A percentile compares a stretch with the other conserved stretches of the same genome.
Conservation (phyloP, 441 rosid species). For the Pelargonium fulgidum region DNA sequence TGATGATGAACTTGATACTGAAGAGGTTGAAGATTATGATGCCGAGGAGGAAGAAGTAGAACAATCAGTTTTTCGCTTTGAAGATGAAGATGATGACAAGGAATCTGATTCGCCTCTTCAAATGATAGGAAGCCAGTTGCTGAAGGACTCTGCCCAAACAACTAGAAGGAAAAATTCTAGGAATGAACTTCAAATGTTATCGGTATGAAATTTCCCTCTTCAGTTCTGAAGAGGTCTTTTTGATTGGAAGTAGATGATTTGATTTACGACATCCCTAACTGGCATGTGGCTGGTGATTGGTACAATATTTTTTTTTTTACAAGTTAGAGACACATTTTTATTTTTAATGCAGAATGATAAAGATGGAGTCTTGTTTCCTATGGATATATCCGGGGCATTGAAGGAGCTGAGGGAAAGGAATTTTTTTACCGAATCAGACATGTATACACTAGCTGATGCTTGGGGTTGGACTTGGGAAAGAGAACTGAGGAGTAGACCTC, state of each 20-base stretch:
- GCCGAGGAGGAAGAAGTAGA: conserved; percentile 38
- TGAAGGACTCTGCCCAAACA: conserved; percentile 70
- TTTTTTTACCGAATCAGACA: conserved; percentile 69
- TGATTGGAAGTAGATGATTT: background rate
- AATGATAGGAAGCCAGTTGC: conserved; percentile 89
- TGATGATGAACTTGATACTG: conserved; percentile 39
- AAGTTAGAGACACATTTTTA: background rate
- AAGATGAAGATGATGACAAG: conserved; percentile 65
- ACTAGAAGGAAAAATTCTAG: conserved; percentile 55
- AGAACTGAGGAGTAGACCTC: conserved; percentile 61
- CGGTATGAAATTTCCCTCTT: conserved; percentile 35
- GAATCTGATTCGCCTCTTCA: conserved; percentile 80
- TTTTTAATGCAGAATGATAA: conserved; percentile 56
- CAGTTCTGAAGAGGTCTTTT: background rate
- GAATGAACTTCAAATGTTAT: conserved; percentile 53
- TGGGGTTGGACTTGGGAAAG: conserved; percentile 99
- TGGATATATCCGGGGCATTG: conserved; percentile 73
- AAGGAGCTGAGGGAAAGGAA: conserved; percentile 77
- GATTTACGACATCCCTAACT: background rate
- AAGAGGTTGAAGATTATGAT: conserved; percentile 47
- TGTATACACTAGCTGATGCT: conserved; percentile 93
- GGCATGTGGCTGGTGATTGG: conserved; percentile 5
- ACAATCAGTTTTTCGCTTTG: conserved; percentile 24
- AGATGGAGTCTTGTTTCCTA: conserved; percentile 91
- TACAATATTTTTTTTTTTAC: background rate